Evolutionary conservation across 202 grass and related monocot genomes (phyloP).

Genomic region (Schoenoplectus tabernaemontani): DNA sequence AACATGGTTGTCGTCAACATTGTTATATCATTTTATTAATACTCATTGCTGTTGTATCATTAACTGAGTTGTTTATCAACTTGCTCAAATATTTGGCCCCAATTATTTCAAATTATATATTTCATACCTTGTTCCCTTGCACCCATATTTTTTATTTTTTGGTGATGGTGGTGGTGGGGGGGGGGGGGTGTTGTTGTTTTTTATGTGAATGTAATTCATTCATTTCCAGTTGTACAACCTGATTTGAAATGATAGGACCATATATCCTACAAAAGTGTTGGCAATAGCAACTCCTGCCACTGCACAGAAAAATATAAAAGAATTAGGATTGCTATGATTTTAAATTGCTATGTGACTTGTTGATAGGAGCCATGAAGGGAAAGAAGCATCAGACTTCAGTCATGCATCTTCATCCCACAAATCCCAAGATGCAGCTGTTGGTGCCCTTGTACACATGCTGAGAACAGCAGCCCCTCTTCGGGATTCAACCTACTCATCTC

Average conservation of each 20-base stretch:
- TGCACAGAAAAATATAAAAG: not conserved
- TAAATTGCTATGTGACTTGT: constrained; percentile 1
- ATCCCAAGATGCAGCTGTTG: constrained; percentile 77
- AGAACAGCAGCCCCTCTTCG: constrained; percentile 49
- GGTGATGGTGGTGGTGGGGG: not conserved
- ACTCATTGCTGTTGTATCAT: not conserved
- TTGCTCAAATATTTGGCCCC: constrained; percentile 4
- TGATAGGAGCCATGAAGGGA: constrained; percentile 59
- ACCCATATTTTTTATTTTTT: no score
- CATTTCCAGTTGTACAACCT: not conserved
- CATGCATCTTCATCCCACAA: constrained; percentile 45
- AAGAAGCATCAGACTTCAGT: constrained; percentile 38
- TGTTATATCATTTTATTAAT: not conserved
- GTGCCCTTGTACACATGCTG: constrained; percentile 63
- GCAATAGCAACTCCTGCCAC: not conserved
- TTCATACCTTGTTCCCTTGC: not conserved
- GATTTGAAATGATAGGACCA: not conserved
- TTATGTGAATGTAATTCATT: no score
- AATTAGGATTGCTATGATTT: not conserved
- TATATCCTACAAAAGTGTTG: no score
- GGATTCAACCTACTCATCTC: constrained; percentile 44
- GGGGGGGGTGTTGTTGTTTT: no score
- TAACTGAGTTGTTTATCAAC: not conserved
- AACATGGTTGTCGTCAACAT: no score
- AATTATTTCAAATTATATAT: not conserved